These are phyloP conservation scores for Austropuccinia psidii DNA, from an alignment of 1,284 basidiomycete species.

Conservation along the genomic window DNA sequence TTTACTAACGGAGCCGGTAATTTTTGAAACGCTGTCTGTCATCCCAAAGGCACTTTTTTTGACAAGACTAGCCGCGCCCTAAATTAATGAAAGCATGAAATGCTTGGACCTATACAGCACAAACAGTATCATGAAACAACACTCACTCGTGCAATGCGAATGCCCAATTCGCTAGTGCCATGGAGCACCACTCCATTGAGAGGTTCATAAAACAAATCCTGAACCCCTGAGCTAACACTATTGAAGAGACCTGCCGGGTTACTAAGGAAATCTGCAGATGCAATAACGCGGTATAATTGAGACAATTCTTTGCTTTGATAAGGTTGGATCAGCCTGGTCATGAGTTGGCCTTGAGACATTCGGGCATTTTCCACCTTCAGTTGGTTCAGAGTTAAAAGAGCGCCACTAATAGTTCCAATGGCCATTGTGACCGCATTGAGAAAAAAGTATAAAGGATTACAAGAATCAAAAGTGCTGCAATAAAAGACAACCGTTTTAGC, in stretches of 20 bases:
- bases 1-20: conserved; percentile 95
- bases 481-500: not conserved
- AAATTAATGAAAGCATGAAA: conserved; percentile 30
- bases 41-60: conserved; percentile 98
- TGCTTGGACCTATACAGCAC: not conserved
- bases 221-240: conserved; percentile 96
- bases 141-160: conserved; percentile 86
- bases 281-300: conserved; percentile 91
- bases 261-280: conserved; percentile 81
- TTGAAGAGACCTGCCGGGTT: conserved; percentile 93
- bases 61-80: conserved; percentile 95
- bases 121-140: not conserved
- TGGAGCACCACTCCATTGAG: conserved; percentile 97
- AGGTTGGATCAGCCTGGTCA: conserved; percentile 78
- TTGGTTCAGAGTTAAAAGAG: conserved; percentile 90
- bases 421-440: conserved; percentile 95
- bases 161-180: conserved; percentile 87
- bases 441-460: conserved; percentile 87
- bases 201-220: conserved; percentile 98
- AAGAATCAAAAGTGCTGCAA: conserved; percentile 60
- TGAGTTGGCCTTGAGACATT: conserved; percentile 72
- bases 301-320: conserved; percentile 89
- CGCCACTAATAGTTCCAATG: conserved; percentile 92
- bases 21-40: conserved; percentile 90
- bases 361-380: conserved; percentile 92